phyloP scores from a whole-genome alignment of 75 land plant genomes.

The Pinus taeda region DNA sequence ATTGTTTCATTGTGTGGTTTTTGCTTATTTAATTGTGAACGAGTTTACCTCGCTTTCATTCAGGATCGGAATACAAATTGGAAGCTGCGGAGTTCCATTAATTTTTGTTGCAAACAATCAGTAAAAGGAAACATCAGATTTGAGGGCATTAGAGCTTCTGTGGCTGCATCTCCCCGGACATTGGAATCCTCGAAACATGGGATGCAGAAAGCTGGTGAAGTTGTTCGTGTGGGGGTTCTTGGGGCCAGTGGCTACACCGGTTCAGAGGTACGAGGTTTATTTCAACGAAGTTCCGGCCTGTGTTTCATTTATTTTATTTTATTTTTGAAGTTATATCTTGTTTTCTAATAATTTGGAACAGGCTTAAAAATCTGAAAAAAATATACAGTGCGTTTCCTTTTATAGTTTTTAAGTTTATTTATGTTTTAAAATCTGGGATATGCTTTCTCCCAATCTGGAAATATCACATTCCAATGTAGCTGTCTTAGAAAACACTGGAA shows the following conservation, averaged over 20 bases:
- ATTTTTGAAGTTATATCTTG: no score
- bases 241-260: constrained; percentile 99
- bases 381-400: no score
- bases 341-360: no score
- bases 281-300: not conserved
- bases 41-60: not conserved
- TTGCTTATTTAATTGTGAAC: not conserved
- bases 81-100: not conserved
- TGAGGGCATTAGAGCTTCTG: constrained; percentile 19
- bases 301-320: no score
- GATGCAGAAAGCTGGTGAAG: constrained; percentile 23
- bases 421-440: no score
- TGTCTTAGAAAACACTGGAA: no score
- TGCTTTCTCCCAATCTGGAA: no score
- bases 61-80: not conserved
- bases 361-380: no score
- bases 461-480: no score
- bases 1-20: not conserved
- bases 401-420: no score
- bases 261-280: constrained; percentile 62
- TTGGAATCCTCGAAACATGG: not conserved
- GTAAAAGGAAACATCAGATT: not conserved
- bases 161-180: constrained; percentile 15
- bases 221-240: constrained; percentile 72
- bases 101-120: no score